phyloP scores from a whole-genome alignment of 805 yeast species.

The Kodamaea nitidulidarum region DNA sequence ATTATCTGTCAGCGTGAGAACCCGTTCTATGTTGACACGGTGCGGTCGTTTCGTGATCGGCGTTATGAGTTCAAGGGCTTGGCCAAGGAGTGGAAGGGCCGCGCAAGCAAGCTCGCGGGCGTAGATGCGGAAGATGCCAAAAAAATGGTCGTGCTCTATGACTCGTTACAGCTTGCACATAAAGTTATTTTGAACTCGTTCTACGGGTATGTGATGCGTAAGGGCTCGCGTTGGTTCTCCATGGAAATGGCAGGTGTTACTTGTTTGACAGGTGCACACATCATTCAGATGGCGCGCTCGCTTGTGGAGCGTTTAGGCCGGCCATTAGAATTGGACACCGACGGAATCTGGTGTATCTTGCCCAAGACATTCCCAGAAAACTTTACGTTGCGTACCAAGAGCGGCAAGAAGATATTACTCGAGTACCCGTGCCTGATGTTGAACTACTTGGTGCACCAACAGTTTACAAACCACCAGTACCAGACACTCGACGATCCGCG shows the following conservation, averaged over 20 bases:
- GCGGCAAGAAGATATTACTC: constrained; percentile 71
- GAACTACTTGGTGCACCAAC: constrained; percentile 85
- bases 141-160: constrained; percentile 90
- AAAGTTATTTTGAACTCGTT: constrained; percentile 94
- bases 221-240: constrained; percentile 98
- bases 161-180: constrained; percentile 93
- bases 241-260: constrained; percentile 99
- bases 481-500: constrained; percentile 77
- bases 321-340: constrained; percentile 95
- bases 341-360: constrained; percentile 98
- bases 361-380: constrained; percentile 94
- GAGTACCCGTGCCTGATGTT: constrained; percentile 97
- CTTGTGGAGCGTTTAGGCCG: constrained; percentile 91
- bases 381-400: constrained; percentile 61
- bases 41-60: constrained; percentile 89
- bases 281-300: constrained; percentile 93
- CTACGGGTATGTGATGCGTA: constrained; percentile 98
- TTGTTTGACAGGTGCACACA: constrained; percentile 95
- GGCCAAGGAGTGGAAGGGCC: constrained; percentile 92
- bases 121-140: constrained; percentile 75
- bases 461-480: constrained; percentile 91
- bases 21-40: constrained; percentile 94
- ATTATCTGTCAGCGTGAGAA: constrained; percentile 96
- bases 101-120: constrained; percentile 49
- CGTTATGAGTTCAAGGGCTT: constrained; percentile 92